A percentile compares a stretch with the other conserved stretches of the same genome.
Conservation (phyloP, 768 basidiomycete genomes). For the Neoboletus magnificus region DNA sequence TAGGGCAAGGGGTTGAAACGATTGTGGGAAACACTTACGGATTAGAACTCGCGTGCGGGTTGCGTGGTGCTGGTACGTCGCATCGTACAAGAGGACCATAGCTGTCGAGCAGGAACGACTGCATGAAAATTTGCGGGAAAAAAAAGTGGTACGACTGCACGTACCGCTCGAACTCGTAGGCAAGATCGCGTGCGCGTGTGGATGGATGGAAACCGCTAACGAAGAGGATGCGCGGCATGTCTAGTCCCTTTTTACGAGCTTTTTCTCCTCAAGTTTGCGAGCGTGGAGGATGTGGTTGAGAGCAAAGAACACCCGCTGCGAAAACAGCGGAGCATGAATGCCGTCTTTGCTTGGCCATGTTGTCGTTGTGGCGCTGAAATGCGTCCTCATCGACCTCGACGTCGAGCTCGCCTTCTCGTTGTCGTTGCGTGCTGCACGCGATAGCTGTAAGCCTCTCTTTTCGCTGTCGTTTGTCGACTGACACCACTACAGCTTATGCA, state of each 20-base stretch:
- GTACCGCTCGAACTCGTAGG: conserved; percentile 84
- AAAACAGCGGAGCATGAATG: conserved; percentile 32
- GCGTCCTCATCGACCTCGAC: conserved; percentile 5
- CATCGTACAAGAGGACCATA: conserved; percentile 83
- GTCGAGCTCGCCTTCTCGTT: background rate
- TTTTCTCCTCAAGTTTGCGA: background rate
- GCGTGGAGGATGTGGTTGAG: conserved; percentile 23
- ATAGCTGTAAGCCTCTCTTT: background rate
- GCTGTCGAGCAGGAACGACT: conserved; percentile 36
- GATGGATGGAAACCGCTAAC: conserved; percentile 81
- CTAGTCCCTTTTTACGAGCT: conserved; percentile 8
- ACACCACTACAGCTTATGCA: conserved; percentile 20
- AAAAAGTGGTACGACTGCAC: conserved; percentile 11
- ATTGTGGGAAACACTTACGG: conserved; percentile 62
- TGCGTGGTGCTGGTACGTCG: conserved; percentile 85
- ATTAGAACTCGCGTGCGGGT: conserved; percentile 67
- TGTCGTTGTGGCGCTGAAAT: conserved; percentile 35
- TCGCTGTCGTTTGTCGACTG: background rate
- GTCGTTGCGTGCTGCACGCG: background rate
- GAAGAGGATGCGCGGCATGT: conserved; percentile 80
- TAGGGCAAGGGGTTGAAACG: conserved; percentile 32
- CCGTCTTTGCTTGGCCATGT: conserved; percentile 28
- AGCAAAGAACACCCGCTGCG: conserved; percentile 14
- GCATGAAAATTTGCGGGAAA: conserved; percentile 3
- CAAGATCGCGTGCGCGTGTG: conserved; percentile 82